These are phyloP conservation scores for Nitzschia putrida DNA, from an alignment of 108 stramenopile genomes.

Conservation along the genomic window DNA sequence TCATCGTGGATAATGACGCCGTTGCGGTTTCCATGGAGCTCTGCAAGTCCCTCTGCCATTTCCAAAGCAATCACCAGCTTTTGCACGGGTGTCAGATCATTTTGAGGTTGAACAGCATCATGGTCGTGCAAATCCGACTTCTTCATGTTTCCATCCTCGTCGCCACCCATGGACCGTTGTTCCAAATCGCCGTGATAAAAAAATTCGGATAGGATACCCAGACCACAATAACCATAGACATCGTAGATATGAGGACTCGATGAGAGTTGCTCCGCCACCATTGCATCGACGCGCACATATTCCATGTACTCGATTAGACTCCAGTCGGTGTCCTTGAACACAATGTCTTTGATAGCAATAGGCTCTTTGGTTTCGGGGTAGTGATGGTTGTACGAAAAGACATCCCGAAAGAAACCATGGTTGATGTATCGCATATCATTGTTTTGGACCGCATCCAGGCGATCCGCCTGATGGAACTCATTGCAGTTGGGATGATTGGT, in stretches of 20 bases:
- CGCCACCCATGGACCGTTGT: slow-evolving; percentile 13
- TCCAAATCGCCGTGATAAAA: slow-evolving; percentile 53
- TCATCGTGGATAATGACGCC: slow-evolving; percentile 75
- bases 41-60: slow-evolving; percentile 67
- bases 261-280: slow-evolving; percentile 72
- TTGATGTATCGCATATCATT: not conserved
- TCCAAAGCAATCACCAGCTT: slow-evolving; percentile 59
- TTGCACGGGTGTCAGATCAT: slow-evolving; percentile 22
- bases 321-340: not conserved
- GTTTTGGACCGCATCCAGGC: not conserved
- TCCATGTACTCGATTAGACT: not conserved
- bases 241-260: slow-evolving; percentile 58
- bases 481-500: slow-evolving; percentile 66
- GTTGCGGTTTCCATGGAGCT: slow-evolving; percentile 56
- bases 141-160: not conserved
- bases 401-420: slow-evolving; percentile 56
- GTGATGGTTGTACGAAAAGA: slow-evolving; percentile 43
- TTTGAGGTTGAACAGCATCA: slow-evolving; percentile 2
- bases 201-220: slow-evolving; percentile 48
- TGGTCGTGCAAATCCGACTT: slow-evolving; percentile 18
- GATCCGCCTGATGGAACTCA: slow-evolving; percentile 48
- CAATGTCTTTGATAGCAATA: slow-evolving; percentile 25
- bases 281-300: slow-evolving; percentile 62
- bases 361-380: slow-evolving; percentile 23
- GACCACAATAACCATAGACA: slow-evolving; percentile 75